Evolutionary conservation across 2,329 filamentous ascomycete genomes (phyloP), one percentile per base, ranked within the genome.

Genomic region (Colletotrichum magnum): DNA sequence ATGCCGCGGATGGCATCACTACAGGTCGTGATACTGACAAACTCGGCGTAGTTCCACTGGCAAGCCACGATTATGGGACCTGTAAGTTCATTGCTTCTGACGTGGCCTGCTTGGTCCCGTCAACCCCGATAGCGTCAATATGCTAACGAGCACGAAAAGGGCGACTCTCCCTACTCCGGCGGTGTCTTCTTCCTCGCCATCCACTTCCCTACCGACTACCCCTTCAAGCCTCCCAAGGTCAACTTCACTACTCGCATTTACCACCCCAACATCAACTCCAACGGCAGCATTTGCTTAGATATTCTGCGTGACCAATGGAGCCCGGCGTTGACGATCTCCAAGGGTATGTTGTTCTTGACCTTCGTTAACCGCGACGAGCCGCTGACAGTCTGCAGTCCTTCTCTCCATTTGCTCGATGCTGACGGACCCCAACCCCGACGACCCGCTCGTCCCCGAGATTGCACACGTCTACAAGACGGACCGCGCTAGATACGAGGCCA

Each of bases 181-280:
- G 96, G 96, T 79, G 95, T 99, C 77, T 99, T 99, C 89, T 99
- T 99, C 91, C 90, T 99, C 75, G 92, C 93, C 76, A 99, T 99
- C 80, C 94, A 98, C 86, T 98, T 99, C 89, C 96, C 96, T 75
- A 99, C 96, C 88, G 96, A 99, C 88, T 99, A 99, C 85, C 96
- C 96, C 50, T 99, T 99, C 90, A 99, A 99, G 92, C 96, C 96
- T 72, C 96, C 96, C 76, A 99, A 99, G 90, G 95, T 99, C 85
- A 98, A 98, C 92, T 99, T 99, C 90, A 98, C 94, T 77, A 99
- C 96, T 74, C 93, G 95, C 81, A 98, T 99, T 87, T 99, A 99
- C 84, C 96, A 99, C 87, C 96, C 96, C 78, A 99, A 99, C 87
- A 99, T 99, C 94, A 99, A 99, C 91, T 97, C 94, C 75, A 98